Conservation (phyloP, 1,139 yeast genomes). For the Geotrichum europaeum region DNA sequence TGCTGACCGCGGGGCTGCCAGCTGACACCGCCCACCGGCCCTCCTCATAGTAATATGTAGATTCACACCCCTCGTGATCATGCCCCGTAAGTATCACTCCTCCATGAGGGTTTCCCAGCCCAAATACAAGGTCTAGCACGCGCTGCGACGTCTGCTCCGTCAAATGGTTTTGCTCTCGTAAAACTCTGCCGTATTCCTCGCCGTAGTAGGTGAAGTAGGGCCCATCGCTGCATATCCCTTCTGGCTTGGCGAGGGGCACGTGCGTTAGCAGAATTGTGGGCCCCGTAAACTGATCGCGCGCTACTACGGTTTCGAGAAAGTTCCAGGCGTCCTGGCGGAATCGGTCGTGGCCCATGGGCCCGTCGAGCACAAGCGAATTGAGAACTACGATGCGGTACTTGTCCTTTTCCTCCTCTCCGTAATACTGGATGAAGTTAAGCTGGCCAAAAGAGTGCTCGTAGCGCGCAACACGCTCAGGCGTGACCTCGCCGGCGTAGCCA, state of each 20-base stretch:
- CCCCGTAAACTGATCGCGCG: conserved; percentile 55
- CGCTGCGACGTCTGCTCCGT: conserved; percentile 58
- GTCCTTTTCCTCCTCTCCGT: conserved; percentile 45
- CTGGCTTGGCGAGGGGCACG: conserved; percentile 77
- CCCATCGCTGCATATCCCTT: conserved; percentile 80
- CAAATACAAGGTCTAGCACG: conserved; percentile 64
- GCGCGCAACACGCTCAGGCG: conserved; percentile 83
- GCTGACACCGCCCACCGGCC: conserved; percentile 19
- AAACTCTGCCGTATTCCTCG: conserved; percentile 47
- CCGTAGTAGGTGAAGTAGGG: conserved; percentile 66
- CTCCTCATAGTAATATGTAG: conserved; percentile 43
- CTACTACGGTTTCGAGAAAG: conserved; percentile 52
- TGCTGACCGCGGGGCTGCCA: not conserved
- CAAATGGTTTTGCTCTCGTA: conserved; percentile 85
- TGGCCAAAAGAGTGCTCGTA: conserved; percentile 70
- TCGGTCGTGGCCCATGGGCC: conserved; percentile 77
- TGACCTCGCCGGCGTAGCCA: conserved; percentile 93
- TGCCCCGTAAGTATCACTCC: conserved; percentile 91
- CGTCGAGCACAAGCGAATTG: conserved; percentile 79
- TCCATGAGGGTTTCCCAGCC: conserved; percentile 36
- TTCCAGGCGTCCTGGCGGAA: conserved; percentile 64
- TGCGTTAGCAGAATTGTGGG: conserved; percentile 82
- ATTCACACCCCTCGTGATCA: conserved; percentile 90
- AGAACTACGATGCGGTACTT: conserved; percentile 83
- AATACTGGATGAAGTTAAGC: conserved; percentile 64